Evolutionary conservation across 768 basidiomycete genomes (phyloP).

Genomic region (Amanita molliuscula): DNA sequence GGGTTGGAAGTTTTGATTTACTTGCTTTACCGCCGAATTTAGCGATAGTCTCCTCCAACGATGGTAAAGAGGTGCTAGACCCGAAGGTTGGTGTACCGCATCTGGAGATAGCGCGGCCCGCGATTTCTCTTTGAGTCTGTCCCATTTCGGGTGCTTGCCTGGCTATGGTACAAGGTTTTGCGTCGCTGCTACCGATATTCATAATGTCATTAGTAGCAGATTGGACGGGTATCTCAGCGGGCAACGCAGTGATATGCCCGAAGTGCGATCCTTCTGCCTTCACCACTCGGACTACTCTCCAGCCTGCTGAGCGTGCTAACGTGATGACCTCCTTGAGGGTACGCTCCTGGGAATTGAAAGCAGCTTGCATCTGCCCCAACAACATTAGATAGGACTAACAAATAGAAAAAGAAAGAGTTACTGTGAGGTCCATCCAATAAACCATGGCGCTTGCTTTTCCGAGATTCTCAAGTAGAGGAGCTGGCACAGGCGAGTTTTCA

Average conservation of each 20-base stretch:
- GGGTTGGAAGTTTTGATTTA: slow-evolving; percentile 3
- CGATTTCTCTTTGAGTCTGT: slow-evolving; percentile 21
- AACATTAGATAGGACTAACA: slow-evolving; percentile 1
- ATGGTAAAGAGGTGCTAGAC: slow-evolving; percentile 36
- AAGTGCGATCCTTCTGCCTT: slow-evolving; percentile 56
- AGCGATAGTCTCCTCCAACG: slow-evolving; percentile 32
- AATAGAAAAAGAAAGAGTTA: slow-evolving; percentile 17
- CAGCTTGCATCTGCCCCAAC: slow-evolving; percentile 50
- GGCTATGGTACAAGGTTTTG: background rate
- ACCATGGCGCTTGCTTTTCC: slow-evolving; percentile 64
- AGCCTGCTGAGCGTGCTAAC: slow-evolving; percentile 45
- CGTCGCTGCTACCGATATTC: slow-evolving; percentile 12
- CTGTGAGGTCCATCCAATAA: slow-evolving; percentile 64
- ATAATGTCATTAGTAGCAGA: slow-evolving; percentile 14
- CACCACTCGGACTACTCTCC: slow-evolving; percentile 48
- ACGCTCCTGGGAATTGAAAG: slow-evolving; percentile 61
- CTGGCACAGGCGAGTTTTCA: slow-evolving; percentile 40
- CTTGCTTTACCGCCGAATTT: slow-evolving; percentile 21
- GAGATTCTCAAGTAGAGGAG: slow-evolving; percentile 61
- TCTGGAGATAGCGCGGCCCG: slow-evolving; percentile 37
- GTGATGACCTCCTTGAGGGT: slow-evolving; percentile 54
- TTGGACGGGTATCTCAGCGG: slow-evolving; percentile 37
- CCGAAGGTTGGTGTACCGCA: slow-evolving; percentile 58
- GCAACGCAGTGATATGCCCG: slow-evolving; percentile 61
- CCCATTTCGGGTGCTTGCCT: slow-evolving; percentile 6